Evolutionary conservation across 2,329 filamentous ascomycete species (phyloP), one percentile per base, ranked within the genome.

Genomic region (Hyphodiscus sp.): DNA sequence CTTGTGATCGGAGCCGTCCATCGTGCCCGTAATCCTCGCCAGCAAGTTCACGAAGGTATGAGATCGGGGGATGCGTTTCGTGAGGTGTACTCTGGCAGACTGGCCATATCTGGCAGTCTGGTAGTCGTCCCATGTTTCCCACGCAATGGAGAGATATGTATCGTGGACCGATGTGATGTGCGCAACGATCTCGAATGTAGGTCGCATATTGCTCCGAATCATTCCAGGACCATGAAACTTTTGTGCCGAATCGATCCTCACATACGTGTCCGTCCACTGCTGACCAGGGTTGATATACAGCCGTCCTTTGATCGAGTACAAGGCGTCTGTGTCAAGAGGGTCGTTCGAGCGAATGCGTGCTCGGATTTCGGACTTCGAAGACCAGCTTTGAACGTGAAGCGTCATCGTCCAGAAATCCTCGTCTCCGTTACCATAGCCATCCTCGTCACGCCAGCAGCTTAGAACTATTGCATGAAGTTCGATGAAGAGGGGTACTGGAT

Each of bases 151-250:
- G 33, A 38, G 11, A n/a, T 38, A 38, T 13, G 33, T 38, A 38
- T 38, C 33, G 33, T 38, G 33, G 16, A 38, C 33, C 4, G 33
- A 38, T 38, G 2, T 13, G 11, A 38, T 38, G 16, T 38, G 33
- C 11, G 33, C 33, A 38, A 38, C 33, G 13, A 38, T 10, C 11
- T 38, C 33, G 33, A 38, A 38, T 10, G 33, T 38, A 6, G 33
- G 33, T 13, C 16, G 33, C 33, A 15, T 38, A 38, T 38, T n/a
- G 42, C 56, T 58, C 8, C 53, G 45, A 23, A 61, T 52, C 30
- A 48, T 57, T 2, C 58, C 58, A 2, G 58, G 58, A 5, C 58
- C 58, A 23, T 61, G 58, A 41, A 61, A 61, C 33, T 38, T 38
- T 38, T 38, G 33, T 13, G 33, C 10, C 56, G 48, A 16, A 56